Conservation (phyloP, 2,329 filamentous ascomycete genomes). For the Dendryphion nanum region DNA sequence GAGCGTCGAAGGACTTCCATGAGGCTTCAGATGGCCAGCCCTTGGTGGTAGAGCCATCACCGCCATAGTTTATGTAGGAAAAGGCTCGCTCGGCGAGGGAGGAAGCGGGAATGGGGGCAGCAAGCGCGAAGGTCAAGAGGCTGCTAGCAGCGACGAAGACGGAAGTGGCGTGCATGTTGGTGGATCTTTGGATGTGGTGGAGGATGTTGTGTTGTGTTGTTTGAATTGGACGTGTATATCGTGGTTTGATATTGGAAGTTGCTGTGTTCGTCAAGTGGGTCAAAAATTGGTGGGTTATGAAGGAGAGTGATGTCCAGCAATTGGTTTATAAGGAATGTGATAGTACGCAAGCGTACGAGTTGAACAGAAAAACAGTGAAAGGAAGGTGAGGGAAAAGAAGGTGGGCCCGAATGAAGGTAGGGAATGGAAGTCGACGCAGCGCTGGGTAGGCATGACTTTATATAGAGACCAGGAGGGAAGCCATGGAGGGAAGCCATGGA, state of each 20-base stretch:
- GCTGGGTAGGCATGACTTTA: conserved; percentile 4
- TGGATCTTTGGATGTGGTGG: conserved; percentile 1
- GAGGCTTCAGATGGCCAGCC: conserved; percentile 38
- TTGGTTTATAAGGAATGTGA: conserved; percentile 14
- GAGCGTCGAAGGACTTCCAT: conserved; percentile 38
- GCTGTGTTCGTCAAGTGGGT: not conserved
- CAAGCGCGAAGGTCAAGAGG: conserved; percentile 21
- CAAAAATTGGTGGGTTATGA: not conserved
- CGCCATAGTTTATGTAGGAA: conserved; percentile 29
- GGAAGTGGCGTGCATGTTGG: conserved; percentile 19
- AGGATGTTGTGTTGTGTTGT: conserved; percentile 3
- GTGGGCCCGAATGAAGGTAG: conserved; percentile 5
- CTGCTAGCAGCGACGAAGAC: conserved; percentile 29
- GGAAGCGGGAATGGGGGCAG: conserved; percentile 17
- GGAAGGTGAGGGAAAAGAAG: conserved; percentile 7
- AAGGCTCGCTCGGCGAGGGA: conserved; percentile 15
- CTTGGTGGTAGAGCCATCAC: conserved; percentile 32
- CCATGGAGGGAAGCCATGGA: not conserved
- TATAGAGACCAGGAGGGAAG: conserved; percentile 1
- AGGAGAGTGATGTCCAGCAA: conserved; percentile 11
- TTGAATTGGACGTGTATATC: conserved; percentile 2
- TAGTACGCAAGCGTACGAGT: conserved; percentile 19
- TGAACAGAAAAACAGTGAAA: conserved; percentile 6
- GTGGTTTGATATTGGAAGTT: not conserved
- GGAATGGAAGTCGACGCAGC: not conserved